Percentiles rank a stretch among this genome's conserved stretches.
Evolutionary conservation across 73 alveolate species (phyloP).

Genomic region (Durusdinium trenchii): DNA sequence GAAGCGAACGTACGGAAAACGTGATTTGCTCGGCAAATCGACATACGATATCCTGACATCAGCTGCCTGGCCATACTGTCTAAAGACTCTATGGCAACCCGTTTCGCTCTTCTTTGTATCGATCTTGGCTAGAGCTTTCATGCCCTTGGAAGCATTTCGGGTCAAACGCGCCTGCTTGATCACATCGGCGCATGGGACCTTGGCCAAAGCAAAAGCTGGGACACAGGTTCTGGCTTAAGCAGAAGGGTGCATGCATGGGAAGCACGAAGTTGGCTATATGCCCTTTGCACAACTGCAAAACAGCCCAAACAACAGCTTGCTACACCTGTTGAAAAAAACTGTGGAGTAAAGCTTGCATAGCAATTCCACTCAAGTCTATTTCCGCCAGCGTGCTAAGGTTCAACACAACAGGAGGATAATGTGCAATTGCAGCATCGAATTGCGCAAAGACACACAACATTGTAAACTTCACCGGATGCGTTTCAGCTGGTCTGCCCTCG

Average conservation of each 20-base stretch:
- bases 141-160: not conserved
- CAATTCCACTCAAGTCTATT: not conserved
- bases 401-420: not conserved
- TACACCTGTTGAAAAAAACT: not conserved
- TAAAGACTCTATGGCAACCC: conserved; percentile 34
- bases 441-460: not conserved
- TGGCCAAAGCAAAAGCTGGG: not conserved
- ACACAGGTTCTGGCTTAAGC: not conserved
- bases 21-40: not conserved
- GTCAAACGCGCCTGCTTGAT: conserved; percentile 17
- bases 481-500: conserved; percentile 17
- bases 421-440: not conserved
- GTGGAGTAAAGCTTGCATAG: not conserved
- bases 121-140: not conserved
- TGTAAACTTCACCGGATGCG: not conserved
- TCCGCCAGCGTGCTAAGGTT: not conserved
- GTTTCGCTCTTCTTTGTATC: not conserved
- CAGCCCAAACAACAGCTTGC: not conserved
- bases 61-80: not conserved
- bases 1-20: not conserved
- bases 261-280: not conserved
- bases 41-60: not conserved
- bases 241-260: not conserved
- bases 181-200: conserved; percentile 58
- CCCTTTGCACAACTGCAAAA: not conserved